phyloP scores from a whole-genome alignment of 768 basidiomycete species.

The Mycena kentingensis region DNA sequence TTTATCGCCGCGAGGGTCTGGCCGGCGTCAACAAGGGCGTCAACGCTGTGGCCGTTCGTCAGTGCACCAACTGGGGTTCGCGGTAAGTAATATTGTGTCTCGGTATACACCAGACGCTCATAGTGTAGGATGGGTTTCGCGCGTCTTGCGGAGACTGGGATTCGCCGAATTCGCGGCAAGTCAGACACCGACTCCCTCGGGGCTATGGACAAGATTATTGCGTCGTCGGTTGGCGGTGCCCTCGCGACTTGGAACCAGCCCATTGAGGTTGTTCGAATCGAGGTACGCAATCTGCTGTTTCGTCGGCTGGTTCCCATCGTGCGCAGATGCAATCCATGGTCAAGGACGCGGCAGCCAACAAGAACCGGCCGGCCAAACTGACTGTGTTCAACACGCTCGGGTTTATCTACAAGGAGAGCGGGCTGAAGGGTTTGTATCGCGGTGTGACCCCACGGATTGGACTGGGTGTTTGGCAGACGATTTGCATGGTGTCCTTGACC shows the following conservation, averaged over 20 bases:
- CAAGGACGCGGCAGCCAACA: conserved; percentile 64
- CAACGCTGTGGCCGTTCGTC: conserved; percentile 89
- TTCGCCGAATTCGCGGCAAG: conserved; percentile 80
- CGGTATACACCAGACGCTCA: conserved; percentile 11
- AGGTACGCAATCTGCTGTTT: conserved; percentile 60
- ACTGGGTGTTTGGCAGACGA: conserved; percentile 94
- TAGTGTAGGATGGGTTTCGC: conserved; percentile 88
- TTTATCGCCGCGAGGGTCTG: conserved; percentile 91
- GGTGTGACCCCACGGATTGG: conserved; percentile 97
- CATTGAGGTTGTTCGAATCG: conserved; percentile 95
- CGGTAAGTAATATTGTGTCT: conserved; percentile 51
- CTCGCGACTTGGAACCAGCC: conserved; percentile 99
- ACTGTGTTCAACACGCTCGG: conserved; percentile 88
- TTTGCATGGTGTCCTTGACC: conserved; percentile 99
- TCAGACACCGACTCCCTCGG: conserved; percentile 71
- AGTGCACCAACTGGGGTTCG: conserved; percentile 93
- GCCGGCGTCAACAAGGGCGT: conserved; percentile 99
- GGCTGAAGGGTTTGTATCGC: conserved; percentile 93
- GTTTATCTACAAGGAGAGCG: conserved; percentile 98
- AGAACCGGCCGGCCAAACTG: conserved; percentile 86
- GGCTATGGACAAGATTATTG: conserved; percentile 82
- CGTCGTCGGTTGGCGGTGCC: conserved; percentile 90
- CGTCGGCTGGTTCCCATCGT: background rate
- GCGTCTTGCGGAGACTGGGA: conserved; percentile 81
- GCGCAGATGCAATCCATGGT: conserved; percentile 98